Base-by-base conservation (phyloP, 257 asterid genomes). In the Oldenlandia corymbosa region DNA sequence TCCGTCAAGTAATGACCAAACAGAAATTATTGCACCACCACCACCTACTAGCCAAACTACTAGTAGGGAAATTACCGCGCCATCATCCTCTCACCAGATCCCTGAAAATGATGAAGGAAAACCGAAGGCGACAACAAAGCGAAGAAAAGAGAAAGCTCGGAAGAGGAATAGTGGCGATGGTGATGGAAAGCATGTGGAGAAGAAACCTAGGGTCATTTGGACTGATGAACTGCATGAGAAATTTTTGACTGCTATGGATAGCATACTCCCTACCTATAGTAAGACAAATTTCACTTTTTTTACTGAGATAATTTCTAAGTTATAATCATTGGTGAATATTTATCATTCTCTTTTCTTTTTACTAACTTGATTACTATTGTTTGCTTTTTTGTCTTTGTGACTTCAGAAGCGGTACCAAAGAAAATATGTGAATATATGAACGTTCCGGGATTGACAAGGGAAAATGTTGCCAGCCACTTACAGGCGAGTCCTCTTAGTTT, bases 401-500 rank as follows among this genome's bases (percentile, higher is more conserved):
- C 16, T 55, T 51, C 76, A 87, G 95, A 65, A 18, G 86, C 92
- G 34, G 83, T 90, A 60, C 94, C 94, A 1, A 90, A 82, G 80
- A 90, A 73, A 78, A 85, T 90, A 58, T 83, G 78, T 28, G 88
- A 87, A 65, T 66, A 73, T 53, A 90, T 90, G 97, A 80, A 78
- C 14, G 66, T 75, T 60, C 86, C 90, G 0, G 81, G 82, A 50
- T 81, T 90, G 76, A 85, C 76, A 54, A 79, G 95, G 71, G 95
- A 83, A 75, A 78, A 85, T 57, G 88, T 90, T 64, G 94, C 97
- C 52, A 89, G 95, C 67, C 95, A 87, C 77, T 82, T 87, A 70
- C 97, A 90, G 94, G 97, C 85, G 59, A 58, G 62, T 64, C 65
- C 60, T 68, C n/a, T n/a, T n/a, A n/a, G n/a, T 14, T 2, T 34